phyloP scores from a whole-genome alignment of 1,284 basidiomycete species.

The Ganoderma boninense region DNA sequence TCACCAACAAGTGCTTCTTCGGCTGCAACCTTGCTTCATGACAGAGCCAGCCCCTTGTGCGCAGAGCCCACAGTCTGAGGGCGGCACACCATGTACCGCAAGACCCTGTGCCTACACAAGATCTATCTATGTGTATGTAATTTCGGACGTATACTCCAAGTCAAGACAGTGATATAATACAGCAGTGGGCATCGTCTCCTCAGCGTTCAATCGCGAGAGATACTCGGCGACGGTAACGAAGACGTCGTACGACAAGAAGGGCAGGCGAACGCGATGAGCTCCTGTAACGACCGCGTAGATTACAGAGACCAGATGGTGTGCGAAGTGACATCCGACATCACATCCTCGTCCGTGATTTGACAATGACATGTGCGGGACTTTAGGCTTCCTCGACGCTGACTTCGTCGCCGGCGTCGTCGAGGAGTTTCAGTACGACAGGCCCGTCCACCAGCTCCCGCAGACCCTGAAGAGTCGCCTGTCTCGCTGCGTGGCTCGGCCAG shows the following conservation, averaged over 20 bases:
- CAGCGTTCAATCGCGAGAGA: too few species aligned
- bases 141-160: too few species aligned
- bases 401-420: neutral
- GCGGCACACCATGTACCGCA: too few species aligned
- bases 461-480: neutral
- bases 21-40: too few species aligned
- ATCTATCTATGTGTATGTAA: too few species aligned
- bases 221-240: too few species aligned
- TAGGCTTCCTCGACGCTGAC: neutral
- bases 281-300: neutral
- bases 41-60: too few species aligned
- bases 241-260: neutral
- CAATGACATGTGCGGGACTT: too few species aligned
- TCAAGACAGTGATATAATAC: too few species aligned
- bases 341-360: neutral
- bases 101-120: too few species aligned
- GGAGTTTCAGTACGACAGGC: neutral
- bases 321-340: neutral
- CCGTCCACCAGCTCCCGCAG: neutral
- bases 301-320: neutral
- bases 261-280: neutral
- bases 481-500: neutral
- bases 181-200: too few species aligned
- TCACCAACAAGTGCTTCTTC: neutral
- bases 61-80: too few species aligned